Conservation (phyloP, 2,329 filamentous ascomycete species). For the Colletotrichum sp. region DNA sequence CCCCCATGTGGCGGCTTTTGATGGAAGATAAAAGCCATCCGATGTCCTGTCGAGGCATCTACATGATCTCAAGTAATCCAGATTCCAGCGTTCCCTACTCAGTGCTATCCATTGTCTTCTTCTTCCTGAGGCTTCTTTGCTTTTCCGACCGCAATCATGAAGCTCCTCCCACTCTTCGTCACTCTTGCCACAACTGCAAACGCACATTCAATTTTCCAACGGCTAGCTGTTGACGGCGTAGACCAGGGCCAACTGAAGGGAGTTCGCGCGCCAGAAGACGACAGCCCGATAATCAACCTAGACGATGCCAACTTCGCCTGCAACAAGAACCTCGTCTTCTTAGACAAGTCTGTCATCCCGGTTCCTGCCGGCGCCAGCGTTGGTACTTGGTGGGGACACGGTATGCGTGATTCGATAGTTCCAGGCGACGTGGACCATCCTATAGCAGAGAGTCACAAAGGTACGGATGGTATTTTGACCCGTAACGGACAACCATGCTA, state of each 20-base stretch:
- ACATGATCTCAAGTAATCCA: background rate
- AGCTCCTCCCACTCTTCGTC: background rate
- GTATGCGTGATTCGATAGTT: slow-evolving; percentile 50
- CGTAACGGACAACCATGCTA: background rate
- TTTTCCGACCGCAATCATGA: background rate
- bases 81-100: background rate
- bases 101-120: rapidly evolving
- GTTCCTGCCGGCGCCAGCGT: slow-evolving; percentile 53
- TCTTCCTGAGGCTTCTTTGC: background rate
- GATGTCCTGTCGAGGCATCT: background rate
- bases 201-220: slow-evolving; percentile 33
- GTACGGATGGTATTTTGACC: slow-evolving; percentile 23
- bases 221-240: background rate
- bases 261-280: background rate
- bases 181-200: slow-evolving; percentile 50
- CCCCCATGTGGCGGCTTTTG: background rate
- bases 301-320: slow-evolving; percentile 50
- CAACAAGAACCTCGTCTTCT: slow-evolving; percentile 41
- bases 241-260: background rate
- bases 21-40: background rate
- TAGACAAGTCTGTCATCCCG: slow-evolving; percentile 41
- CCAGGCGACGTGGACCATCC: slow-evolving; percentile 49
- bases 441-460: slow-evolving; percentile 52
- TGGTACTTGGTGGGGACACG: slow-evolving; percentile 52
- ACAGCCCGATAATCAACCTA: slow-evolving; percentile 45